Evolutionary conservation across 2,329 filamentous ascomycete species (phyloP).

Genomic region (Beauveria pseudobassiana): DNA sequence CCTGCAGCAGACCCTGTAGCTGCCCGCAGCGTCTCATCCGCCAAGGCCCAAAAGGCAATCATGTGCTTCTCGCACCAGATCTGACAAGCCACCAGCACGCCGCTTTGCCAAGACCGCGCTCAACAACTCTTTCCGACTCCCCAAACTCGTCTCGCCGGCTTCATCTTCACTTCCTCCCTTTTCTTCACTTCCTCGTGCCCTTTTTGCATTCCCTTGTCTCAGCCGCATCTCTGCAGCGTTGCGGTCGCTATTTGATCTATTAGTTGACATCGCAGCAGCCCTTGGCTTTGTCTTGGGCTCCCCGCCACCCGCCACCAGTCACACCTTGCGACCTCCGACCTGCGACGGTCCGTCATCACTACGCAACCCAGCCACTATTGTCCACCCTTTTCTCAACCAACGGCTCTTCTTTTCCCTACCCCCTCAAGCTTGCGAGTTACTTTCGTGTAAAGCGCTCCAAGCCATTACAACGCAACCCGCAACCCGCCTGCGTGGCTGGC

Average conservation of each 20-base stretch:
- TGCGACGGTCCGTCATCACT: slow-evolving; percentile 8
- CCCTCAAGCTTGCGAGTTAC: neutral
- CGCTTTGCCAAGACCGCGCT: slow-evolving; percentile 8
- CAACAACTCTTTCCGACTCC: slow-evolving; percentile 3
- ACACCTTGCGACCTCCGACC: neutral
- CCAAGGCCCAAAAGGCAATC: neutral
- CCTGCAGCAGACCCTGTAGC: neutral
- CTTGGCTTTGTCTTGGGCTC: neutral
- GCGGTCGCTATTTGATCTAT: neutral
- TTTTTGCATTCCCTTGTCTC: neutral
- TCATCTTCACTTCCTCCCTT: neutral
- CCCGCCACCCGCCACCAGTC: neutral
- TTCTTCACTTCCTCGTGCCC: neutral
- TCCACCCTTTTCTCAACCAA: neutral
- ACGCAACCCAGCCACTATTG: neutral
- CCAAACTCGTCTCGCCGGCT: neutral
- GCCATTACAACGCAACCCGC: neutral
- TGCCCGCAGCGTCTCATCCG: neutral
- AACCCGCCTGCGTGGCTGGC: neutral
- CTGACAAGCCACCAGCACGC: neutral
- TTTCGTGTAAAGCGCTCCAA: neutral
- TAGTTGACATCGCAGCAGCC: neutral
- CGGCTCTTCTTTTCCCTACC: neutral
- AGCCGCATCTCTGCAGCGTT: neutral
- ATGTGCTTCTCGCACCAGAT: slow-evolving; percentile 11